phyloP scores from a whole-genome alignment of 495 filamentous ascomycete species.

The Aspergillus carlsbadensis region DNA sequence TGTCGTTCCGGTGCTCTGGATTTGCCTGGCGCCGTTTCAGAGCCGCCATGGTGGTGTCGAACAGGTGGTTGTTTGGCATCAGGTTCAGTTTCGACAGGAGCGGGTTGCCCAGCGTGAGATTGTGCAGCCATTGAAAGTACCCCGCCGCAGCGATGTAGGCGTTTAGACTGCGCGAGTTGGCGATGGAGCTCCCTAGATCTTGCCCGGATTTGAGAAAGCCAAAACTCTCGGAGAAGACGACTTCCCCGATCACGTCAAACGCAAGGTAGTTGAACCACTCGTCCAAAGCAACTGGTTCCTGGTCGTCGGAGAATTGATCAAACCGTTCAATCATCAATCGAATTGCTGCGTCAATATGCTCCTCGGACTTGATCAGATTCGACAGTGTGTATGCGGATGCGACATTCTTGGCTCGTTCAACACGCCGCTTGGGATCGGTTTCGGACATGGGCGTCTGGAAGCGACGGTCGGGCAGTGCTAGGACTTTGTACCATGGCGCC shows the following conservation, averaged over 20 bases:
- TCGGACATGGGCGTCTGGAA: constrained; percentile 46
- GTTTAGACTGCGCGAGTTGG: constrained; percentile 35
- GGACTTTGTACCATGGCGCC: constrained; percentile 30
- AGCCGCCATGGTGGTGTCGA: constrained; percentile 37
- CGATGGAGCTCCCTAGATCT: constrained; percentile 44
- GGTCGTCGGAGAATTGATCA: constrained; percentile 19
- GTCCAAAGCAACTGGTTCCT: constrained; percentile 34
- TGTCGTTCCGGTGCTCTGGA: constrained; percentile 35
- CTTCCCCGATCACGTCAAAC: constrained; percentile 44
- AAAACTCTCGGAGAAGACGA: constrained; percentile 39
- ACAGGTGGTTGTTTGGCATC: constrained; percentile 40
- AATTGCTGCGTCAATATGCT: constrained; percentile 34
- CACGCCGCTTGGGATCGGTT: constrained; percentile 31
- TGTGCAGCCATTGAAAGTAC: constrained; percentile 38
- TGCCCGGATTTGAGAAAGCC: constrained; percentile 40
- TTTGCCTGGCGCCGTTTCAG: constrained; percentile 38
- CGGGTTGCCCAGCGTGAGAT: constrained; percentile 38
- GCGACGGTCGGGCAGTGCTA: constrained; percentile 37
- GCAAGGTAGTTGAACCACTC: constrained; percentile 48
- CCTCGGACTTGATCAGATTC: constrained; percentile 40
- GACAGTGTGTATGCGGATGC: constrained; percentile 37
- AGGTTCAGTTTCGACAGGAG: constrained; percentile 36
- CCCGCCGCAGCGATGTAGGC: constrained; percentile 36
- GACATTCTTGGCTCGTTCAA: constrained; percentile 31
- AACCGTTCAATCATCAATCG: constrained; percentile 29